Evolutionary conservation across 2,329 filamentous ascomycete species (phyloP).

Genomic region (Fusarium stilboides): DNA sequence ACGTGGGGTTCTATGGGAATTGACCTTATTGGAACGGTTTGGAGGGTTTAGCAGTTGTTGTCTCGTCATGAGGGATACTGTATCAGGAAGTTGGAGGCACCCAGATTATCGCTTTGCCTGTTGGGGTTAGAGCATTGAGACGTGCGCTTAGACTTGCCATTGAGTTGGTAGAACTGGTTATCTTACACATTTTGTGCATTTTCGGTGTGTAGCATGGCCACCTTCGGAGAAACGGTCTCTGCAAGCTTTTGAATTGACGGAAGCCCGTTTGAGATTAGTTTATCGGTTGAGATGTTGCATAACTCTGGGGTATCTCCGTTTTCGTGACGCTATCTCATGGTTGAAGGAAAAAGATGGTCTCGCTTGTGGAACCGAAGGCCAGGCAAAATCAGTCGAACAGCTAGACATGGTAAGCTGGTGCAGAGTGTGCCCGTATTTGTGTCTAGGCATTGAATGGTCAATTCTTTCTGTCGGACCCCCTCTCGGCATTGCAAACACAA

Average conservation of each 20-base stretch:
- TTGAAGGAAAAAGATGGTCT: not conserved
- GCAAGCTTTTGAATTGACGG: not conserved
- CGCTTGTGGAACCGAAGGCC: not conserved
- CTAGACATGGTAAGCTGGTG: not conserved
- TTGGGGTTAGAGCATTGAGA: slow-evolving; percentile 7
- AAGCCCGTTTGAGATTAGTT: not conserved
- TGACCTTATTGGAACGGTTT: slow-evolving; percentile 3
- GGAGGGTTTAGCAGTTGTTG: not conserved
- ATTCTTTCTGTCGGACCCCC: not conserved
- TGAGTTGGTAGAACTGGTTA: not conserved
- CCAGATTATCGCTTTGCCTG: slow-evolving; percentile 2
- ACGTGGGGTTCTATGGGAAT: slow-evolving; percentile 14
- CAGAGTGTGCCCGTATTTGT: not conserved
- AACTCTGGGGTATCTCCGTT: not conserved
- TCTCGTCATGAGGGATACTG: slow-evolving; percentile 3
- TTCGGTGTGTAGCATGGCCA: no score
- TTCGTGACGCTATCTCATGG: not conserved
- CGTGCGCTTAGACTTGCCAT: slow-evolving; percentile 37
- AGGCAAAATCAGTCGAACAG: not conserved
- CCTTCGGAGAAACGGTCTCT: not conserved
- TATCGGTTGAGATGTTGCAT: not conserved
- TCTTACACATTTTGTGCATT: not conserved
- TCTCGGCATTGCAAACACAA: not conserved
- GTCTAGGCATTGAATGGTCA: not conserved
- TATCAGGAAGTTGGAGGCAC: slow-evolving; percentile 39